Conservation (phyloP, 75 land plant genomes). For the Chamaecyparis obtusa region DNA sequence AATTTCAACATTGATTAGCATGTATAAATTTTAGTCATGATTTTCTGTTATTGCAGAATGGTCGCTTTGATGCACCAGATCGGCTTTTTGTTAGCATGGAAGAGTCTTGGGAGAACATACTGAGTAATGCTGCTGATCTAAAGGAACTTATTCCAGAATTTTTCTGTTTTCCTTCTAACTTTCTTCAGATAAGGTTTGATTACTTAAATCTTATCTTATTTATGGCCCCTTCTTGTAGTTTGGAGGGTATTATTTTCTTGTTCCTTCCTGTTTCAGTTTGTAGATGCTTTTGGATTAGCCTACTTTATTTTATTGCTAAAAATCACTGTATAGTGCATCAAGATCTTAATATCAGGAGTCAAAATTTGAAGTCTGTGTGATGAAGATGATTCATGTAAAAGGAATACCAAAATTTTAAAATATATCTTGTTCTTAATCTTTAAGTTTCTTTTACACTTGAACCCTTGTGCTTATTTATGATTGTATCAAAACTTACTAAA, state of each 20-base stretch:
- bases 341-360: not conserved
- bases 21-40: not conserved
- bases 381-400: not conserved
- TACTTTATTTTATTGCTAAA: not conserved
- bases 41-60: conserved; percentile 34
- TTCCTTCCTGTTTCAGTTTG: not conserved
- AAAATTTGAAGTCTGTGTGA: not conserved
- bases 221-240: not conserved
- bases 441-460: not conserved
- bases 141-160: conserved; percentile 56
- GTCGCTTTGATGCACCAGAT: conserved; percentile 54
- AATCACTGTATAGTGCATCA: not conserved
- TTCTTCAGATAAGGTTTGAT: conserved; percentile 41
- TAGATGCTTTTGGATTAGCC: not conserved
- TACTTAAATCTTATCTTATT: not conserved
- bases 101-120: conserved; percentile 48
- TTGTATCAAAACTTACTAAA: not conserved
- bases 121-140: conserved; percentile 44
- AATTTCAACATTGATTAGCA: not conserved
- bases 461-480: not conserved
- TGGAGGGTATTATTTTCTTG: not conserved
- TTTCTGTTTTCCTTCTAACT: conserved; percentile 35
- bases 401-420: not conserved
- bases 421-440: not conserved
- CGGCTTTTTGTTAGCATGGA: conserved; percentile 41